Evolutionary conservation across 139 green algal genomes (phyloP), one percentile per base, ranked within the genome.

Genomic region (Trebouxia sp.): DNA sequence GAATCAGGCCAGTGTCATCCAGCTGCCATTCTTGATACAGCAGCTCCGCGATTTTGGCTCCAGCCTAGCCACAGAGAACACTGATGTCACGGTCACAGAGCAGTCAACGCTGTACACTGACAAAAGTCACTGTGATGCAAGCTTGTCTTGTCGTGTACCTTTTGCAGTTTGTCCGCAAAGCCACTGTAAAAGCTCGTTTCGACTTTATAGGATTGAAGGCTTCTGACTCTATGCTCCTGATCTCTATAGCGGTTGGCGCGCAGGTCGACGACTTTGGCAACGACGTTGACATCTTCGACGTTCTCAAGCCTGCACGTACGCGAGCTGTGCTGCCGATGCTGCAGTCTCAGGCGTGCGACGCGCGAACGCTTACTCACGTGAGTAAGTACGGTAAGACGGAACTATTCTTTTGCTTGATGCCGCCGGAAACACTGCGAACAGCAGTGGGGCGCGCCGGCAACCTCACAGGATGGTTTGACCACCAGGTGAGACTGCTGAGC

Each of bases 351-450:
- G 0, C 6, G 1, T 28, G 28, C 1, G 30, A 41, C 0, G 5
- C 1, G 9, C 28, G 22, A 42, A 5, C 11, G n/a, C 0, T 12
- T 10, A 30, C 62, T 11, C 43, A 72, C 62, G 32, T 43, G 1
- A 72, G 20, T 12, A 24, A 12, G 15, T 72, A 72, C 11, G 62
- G 62, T 15, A 72, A 26, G 32, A 72, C 62, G 11, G 62, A 72
- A 6, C 62, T 43, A n/a, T 72, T 72, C 32, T 45, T 72, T 24
- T 72, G 62, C 62, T 45, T 72, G 62, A 72, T 72, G 32, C n/a
- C 62, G 28, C 62, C 62, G 10, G 11, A 5, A 28, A 35, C 20
- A 28, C 32, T 6, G 15, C 35, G 35, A 26, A 24, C 62, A 24
- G 5, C 11, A 28, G 6, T 32, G 15, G 43, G 32, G 62, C n/a